These are phyloP conservation scores for Camellia granthamiana DNA, from an alignment of 148 eudicot genomes.

Conservation along the genomic window DNA sequence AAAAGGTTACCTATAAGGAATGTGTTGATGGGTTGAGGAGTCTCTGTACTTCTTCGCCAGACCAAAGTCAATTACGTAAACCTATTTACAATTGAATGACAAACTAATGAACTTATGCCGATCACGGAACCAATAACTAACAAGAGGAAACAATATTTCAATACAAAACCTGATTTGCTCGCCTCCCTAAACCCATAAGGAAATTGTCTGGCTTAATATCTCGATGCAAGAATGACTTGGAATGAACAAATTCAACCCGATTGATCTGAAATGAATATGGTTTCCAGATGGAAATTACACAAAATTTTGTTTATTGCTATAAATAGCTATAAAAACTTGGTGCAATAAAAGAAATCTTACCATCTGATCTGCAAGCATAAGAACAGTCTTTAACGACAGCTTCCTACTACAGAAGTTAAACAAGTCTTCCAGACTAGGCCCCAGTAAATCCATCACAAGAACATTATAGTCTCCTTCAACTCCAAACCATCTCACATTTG, in stretches of 20 bases:
- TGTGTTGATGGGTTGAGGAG: constrained; percentile 83
- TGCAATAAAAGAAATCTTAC: constrained; percentile 28
- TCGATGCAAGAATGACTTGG: constrained; percentile 89
- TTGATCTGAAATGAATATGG: constrained; percentile 51
- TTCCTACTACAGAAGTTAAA: constrained; percentile 91
- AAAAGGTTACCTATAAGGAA: constrained; percentile 71
- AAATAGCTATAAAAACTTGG: background rate
- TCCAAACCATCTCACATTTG: constrained; percentile 83
- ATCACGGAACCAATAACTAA: background rate
- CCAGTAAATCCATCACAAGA: constrained; percentile 87
- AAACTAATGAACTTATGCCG: constrained; percentile 10
- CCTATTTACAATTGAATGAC: constrained; percentile 35
- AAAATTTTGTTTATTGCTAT: background rate
- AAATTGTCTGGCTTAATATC: constrained; percentile 97
- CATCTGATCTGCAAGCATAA: constrained; percentile 99
- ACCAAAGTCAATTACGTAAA: constrained; percentile 92
- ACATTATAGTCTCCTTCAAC: constrained; percentile 97
- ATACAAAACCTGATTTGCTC: constrained; percentile 82
- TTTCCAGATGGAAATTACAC: background rate
- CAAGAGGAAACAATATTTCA: background rate
- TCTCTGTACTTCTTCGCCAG: constrained; percentile 96
- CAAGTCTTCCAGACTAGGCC: constrained; percentile 91
- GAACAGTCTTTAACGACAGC: constrained; percentile 84
- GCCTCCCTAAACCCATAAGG: constrained; percentile 96
- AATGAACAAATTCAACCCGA: constrained; percentile 85